Conservation (phyloP, 345 rosid genomes). For the Populus simonii region DNA sequence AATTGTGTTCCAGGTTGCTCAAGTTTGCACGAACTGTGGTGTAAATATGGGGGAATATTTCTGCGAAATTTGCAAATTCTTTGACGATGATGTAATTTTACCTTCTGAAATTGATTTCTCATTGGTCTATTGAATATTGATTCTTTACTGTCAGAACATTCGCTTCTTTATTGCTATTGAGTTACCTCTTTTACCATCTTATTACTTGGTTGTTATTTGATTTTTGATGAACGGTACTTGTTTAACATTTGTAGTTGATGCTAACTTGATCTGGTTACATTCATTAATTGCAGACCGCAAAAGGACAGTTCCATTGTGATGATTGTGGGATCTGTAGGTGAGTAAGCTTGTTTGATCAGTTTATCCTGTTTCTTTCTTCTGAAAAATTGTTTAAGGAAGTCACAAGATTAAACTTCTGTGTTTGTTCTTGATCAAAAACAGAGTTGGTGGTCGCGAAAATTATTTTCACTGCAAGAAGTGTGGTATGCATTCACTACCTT, state of each 20-base stretch:
- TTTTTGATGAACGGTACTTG: conserved; percentile 7
- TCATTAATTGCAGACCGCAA: conserved; percentile 48
- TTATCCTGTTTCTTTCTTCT: not conserved
- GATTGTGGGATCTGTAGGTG: conserved; percentile 98
- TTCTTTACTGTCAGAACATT: not conserved
- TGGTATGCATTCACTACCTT: conserved; percentile 46
- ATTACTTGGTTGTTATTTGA: not conserved
- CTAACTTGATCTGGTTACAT: not conserved
- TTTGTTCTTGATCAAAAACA: conserved; percentile 30
- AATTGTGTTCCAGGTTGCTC: conserved; percentile 47
- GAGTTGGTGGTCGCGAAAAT: conserved; percentile 85
- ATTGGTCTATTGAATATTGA: conserved; percentile 2
- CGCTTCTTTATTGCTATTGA: not conserved
- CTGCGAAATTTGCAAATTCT: conserved; percentile 87
- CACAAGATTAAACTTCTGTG: not conserved
- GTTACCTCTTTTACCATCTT: not conserved
- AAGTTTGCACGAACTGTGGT: conserved; percentile 92
- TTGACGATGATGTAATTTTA: conserved; percentile 73
- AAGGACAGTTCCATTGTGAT: conserved; percentile 84
- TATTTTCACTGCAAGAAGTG: conserved; percentile 90
- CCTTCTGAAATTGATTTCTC: conserved; percentile 1
- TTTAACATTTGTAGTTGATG: conserved; percentile 1
- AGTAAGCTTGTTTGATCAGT: conserved; percentile 15
- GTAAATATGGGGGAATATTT: conserved; percentile 96
- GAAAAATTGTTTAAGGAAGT: not conserved